A percentile compares a stretch with the other conserved stretches of the same genome.
phyloP scores from a whole-genome alignment of 1,284 basidiomycete species.

The Malassezia nana region DNA sequence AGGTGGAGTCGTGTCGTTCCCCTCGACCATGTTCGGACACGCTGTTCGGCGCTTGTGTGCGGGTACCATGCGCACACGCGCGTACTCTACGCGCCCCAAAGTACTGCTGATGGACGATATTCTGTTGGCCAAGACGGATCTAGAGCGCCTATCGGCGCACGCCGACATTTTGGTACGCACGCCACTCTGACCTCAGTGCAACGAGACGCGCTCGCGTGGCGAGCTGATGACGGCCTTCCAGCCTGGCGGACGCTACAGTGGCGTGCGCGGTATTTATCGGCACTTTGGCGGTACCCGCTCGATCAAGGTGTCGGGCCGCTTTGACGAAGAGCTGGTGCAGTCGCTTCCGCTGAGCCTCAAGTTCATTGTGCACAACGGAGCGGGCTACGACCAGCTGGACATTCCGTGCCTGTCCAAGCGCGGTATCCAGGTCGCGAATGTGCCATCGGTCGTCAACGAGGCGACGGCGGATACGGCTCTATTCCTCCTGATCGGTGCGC shows the following conservation, averaged over 20 bases:
- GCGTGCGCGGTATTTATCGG: slow-evolving; percentile 68
- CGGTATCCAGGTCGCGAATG: slow-evolving; percentile 34
- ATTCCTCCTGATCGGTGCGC: slow-evolving; percentile 34
- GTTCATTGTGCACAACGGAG: slow-evolving; percentile 40
- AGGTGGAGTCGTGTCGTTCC: neutral
- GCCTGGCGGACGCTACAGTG: slow-evolving; percentile 54
- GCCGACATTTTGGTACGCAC: slow-evolving; percentile 20
- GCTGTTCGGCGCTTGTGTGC: neutral
- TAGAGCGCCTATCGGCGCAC: slow-evolving; percentile 20
- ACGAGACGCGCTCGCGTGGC: slow-evolving; percentile 13
- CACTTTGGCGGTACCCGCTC: slow-evolving; percentile 54
- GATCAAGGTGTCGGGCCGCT: slow-evolving; percentile 23
- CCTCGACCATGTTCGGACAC: neutral
- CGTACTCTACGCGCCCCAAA: slow-evolving; percentile 16
- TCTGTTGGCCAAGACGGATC: slow-evolving; percentile 24
- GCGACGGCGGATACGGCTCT: slow-evolving; percentile 38
- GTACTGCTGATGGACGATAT: slow-evolving; percentile 39
- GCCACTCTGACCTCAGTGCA: neutral
- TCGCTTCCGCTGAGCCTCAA: slow-evolving; percentile 24
- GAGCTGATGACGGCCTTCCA: slow-evolving; percentile 25
- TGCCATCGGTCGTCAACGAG: slow-evolving; percentile 37
- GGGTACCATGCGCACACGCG: neutral
- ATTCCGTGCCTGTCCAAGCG: slow-evolving; percentile 22
- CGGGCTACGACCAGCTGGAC: slow-evolving; percentile 43
- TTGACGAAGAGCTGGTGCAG: slow-evolving; percentile 31